Base-by-base conservation (phyloP, 352 stramenopile species). In the Phytopythium aichiense region DNA sequence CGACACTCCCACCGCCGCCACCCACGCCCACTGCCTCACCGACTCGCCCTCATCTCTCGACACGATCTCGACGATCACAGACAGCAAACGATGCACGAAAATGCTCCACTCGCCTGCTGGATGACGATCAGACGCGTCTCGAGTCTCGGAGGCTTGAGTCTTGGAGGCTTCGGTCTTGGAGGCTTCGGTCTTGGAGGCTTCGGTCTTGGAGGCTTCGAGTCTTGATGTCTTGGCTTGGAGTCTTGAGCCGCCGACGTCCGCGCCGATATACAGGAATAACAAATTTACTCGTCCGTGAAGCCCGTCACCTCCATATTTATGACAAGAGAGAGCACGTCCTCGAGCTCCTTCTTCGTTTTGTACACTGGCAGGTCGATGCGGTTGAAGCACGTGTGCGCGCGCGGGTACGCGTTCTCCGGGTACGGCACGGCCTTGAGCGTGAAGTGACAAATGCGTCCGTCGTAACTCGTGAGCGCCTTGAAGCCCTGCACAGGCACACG, bases 241-340 rank as follows among this genome's bases (percentile, higher is more conserved):
- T 40, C 35, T 40, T 15, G 35, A 54, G 49, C 15, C 31, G 50
- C 50, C 18, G 50, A 42, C 18, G 53, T n/a, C 53, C 33, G 33
- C 31, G 51, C 28, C 23, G 52, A 46, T 58, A 20, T 46, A 46
- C 31, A 77, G 45, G 31, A 70, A 74, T 48, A 58, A 64, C 51
- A 61, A 72, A 58, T 69, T 77, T 71, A 94, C 68, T 92, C 79
- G 67, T 90, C 79, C 55, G 71, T 91, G 65, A 99, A 99, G 58
- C 96, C 96, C 40, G 93, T 98, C 38, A 96, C 72, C 68, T 98
- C 94, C 94, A 99, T 98, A 61, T 97, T 92, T 57, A 99, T 94
- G 43, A 98, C 93, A 63, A 98, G 83, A 54, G 89, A 97, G 35
- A 99, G 74, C 56, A 97, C 97, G 62, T 98, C 88, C 57, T 98